Evolutionary conservation across 495 filamentous ascomycete species (phyloP), one percentile per base, ranked within the genome.

Genomic region (Penicillium verhagenii): DNA sequence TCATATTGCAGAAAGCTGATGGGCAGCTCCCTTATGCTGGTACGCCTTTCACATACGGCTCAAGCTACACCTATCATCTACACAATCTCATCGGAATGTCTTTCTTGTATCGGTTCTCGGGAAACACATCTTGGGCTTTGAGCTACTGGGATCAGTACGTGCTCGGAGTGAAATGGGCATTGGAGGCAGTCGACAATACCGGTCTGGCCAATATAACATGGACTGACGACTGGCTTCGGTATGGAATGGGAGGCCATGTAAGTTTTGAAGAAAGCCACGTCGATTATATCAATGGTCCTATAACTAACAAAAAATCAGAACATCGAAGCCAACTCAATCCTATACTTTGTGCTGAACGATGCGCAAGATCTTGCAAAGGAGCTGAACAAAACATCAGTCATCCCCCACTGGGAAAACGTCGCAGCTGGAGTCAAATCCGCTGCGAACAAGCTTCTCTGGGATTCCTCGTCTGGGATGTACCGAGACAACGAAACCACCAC

Each of bases 61-160:
- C 71, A 44, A 72, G 73, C 57, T 82, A 79, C 58, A 83, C 82
- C 1, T 85, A 85, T 60, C 81, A 84, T 58, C 76, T 83, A 66
- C 76, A 78, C 68, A 79, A 71, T 18, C 71, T 85, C 59, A 77
- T 82, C 37, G 79, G 78, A 4, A 73, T 76, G 14, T 79, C 79
- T 26, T 79, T 81, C 52, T 79, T 82, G 53, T 71, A 79, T 54
- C 72, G 78, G 8, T 81, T 73, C 59, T 79, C 80, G 11, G 72
- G 76, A 31, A 77, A 84, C 53, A 62, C 63, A 14, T 50, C 57
- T 11, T 83, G 77, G 60, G 57, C 82, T n/a, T 53, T 50, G 24
- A 43, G 57, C 4, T 72, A 76, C 56, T 82, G 79, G 79, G 23
- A 55, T 8, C 68, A 71, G 42, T 82, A 80, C 55, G 61, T 72